phyloP scores from a whole-genome alignment of 179 eudicot genomes.

The Beta lomatogona region DNA sequence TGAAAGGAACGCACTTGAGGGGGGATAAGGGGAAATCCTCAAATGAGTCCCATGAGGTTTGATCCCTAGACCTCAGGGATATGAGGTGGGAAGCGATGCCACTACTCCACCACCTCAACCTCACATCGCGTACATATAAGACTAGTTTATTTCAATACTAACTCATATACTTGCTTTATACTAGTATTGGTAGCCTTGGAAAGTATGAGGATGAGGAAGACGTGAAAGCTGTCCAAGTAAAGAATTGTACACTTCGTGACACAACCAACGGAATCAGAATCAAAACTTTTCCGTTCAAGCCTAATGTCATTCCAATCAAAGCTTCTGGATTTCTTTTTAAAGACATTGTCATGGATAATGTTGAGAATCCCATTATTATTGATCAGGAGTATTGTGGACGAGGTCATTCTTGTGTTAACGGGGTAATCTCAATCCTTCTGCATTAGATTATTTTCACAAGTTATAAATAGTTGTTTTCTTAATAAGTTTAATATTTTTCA shows the following conservation, averaged over 20 bases:
- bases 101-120: too few relatives aligned
- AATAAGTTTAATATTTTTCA: too few relatives aligned
- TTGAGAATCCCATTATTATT: slow-evolving; percentile 65
- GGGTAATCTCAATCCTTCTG: slow-evolving; percentile 13
- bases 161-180: neutral
- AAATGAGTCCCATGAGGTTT: too few relatives aligned
- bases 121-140: too few relatives aligned
- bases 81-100: too few relatives aligned
- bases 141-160: too few relatives aligned
- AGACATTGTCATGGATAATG: slow-evolving; percentile 57
- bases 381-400: slow-evolving; percentile 62
- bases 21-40: too few relatives aligned
- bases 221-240: slow-evolving; percentile 58
- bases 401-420: slow-evolving; percentile 25
- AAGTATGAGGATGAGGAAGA: slow-evolving; percentile 55
- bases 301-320: slow-evolving; percentile 44
- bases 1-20: too few relatives aligned
- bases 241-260: slow-evolving; percentile 59
- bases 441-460: too few relatives aligned
- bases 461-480: too few relatives aligned
- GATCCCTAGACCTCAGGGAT: too few relatives aligned
- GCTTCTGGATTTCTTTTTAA: slow-evolving; percentile 55
- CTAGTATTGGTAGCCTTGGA: slow-evolving; percentile 79
- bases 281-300: slow-evolving; percentile 58
- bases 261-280: slow-evolving; percentile 67